These are phyloP conservation scores for Malania oleifera DNA, from an alignment of 164 flowering plant genomes.

Conservation along the genomic window DNA sequence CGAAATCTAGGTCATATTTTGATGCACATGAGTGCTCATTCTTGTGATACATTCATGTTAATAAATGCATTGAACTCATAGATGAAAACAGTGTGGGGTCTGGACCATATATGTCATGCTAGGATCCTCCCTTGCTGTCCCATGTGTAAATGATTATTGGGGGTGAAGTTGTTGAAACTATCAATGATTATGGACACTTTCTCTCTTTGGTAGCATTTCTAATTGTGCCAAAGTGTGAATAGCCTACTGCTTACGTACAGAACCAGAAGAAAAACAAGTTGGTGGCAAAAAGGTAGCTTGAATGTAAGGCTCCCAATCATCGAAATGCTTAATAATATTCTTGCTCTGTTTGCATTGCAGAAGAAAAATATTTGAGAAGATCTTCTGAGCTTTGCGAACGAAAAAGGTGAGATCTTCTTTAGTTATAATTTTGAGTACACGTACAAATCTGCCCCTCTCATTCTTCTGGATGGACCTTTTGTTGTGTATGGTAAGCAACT, in stretches of 20 bases:
- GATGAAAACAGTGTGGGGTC: slow-evolving; percentile 5
- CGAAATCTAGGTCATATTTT: not conserved
- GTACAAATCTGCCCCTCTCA: not conserved
- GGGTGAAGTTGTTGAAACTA: slow-evolving; percentile 12
- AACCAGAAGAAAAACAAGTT: not conserved
- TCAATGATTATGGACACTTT: slow-evolving; percentile 9
- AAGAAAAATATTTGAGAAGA: not conserved
- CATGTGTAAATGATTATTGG: slow-evolving; percentile 22
- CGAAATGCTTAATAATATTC: not conserved
- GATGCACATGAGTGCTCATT: slow-evolving; percentile 1
- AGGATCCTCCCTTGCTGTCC: slow-evolving; percentile 3
- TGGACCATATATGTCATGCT: slow-evolving; percentile 12
- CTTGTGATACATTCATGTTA: slow-evolving; percentile 1
- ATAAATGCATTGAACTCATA: slow-evolving; percentile 1
- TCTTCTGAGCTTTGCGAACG: slow-evolving; percentile 1
- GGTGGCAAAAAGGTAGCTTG: not conserved
- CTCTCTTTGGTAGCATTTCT: slow-evolving; percentile 1
- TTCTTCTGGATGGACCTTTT: too few species aligned
- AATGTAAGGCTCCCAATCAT: not conserved
- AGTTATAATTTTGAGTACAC: not conserved
- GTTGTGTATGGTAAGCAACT: not conserved
- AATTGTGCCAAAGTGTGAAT: not conserved
- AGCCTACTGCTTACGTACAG: not conserved
- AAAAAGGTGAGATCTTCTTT: not conserved
- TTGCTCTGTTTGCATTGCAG: slow-evolving; percentile 1